A percentile compares a stretch with the other conserved stretches of the same genome.
Evolutionary conservation across 208 protist genomes (phyloP).

Genomic region (Leishmania lainsoni): DNA sequence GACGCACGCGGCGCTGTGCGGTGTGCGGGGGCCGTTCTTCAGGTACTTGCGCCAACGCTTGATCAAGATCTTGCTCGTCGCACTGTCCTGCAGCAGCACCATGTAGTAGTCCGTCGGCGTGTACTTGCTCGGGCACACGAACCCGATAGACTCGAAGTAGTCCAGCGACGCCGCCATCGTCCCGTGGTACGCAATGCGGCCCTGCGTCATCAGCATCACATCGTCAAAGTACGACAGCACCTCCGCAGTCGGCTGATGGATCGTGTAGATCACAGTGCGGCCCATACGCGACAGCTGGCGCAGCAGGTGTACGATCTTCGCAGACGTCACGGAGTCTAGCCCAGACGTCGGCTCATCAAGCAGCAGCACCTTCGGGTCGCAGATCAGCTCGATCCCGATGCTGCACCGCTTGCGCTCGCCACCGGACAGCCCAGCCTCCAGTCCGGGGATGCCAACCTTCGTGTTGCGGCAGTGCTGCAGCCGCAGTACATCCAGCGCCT

Average conservation of each 20-base stretch:
- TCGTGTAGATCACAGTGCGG: conserved; percentile 92
- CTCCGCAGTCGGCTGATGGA: conserved; percentile 94
- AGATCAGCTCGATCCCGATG: conserved; percentile 90
- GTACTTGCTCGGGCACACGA: conserved; percentile 59
- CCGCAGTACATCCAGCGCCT: conserved; percentile 68
- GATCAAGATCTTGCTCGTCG: conserved; percentile 51
- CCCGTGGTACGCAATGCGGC: conserved; percentile 86
- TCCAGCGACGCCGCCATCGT: conserved; percentile 53
- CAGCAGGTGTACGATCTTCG: conserved; percentile 80
- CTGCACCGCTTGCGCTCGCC: conserved; percentile 90
- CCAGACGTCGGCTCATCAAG: conserved; percentile 92
- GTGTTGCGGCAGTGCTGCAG: conserved; percentile 70
- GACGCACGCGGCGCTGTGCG: conserved; percentile 55
- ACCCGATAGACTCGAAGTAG: conserved; percentile 88
- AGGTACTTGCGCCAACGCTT: conserved; percentile 71
- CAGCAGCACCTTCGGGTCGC: conserved; percentile 82
- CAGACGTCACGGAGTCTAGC: conserved; percentile 88
- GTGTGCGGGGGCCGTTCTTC: conserved; percentile 48
- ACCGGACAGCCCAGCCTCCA: conserved; percentile 78
- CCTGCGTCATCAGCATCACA: conserved; percentile 86
- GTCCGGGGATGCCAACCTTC: conserved; percentile 73
- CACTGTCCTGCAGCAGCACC: conserved; percentile 71
- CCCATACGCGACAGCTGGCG: conserved; percentile 70
- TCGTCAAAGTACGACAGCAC: conserved; percentile 92
- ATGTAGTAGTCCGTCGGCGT: conserved; percentile 93